Evolutionary conservation across 495 filamentous ascomycete species (phyloP).

Genomic region (Penicillium robsamsonii): DNA sequence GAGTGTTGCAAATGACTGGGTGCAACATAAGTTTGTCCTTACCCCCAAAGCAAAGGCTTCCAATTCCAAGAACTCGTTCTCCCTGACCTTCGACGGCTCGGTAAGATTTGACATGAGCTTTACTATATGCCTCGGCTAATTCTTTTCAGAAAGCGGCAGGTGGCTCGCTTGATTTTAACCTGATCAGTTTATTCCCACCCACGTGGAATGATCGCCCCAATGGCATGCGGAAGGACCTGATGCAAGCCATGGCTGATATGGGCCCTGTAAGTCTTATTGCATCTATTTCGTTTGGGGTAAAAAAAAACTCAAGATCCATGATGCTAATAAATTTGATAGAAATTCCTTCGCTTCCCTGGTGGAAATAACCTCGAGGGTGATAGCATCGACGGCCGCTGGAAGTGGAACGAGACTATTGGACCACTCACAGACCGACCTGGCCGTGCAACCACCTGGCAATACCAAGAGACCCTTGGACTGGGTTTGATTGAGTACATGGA

Average conservation of each 20-base stretch:
- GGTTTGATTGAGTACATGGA: conserved; percentile 62
- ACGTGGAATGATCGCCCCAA: conserved; percentile 59
- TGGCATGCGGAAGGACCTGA: conserved; percentile 59
- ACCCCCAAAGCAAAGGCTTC: conserved; percentile 42
- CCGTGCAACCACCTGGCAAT: conserved; percentile 59
- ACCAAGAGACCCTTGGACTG: conserved; percentile 56
- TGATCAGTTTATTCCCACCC: conserved; percentile 67
- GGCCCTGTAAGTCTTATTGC: conserved; percentile 19
- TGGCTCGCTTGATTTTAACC: conserved; percentile 59
- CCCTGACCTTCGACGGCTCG: conserved; percentile 56
- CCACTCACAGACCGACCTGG: conserved; percentile 61
- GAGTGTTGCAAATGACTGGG: conserved; percentile 28
- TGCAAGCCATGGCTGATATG: conserved; percentile 55
- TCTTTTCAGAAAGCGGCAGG: conserved; percentile 33
- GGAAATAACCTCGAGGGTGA: conserved; percentile 66
- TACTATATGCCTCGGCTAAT: not conserved
- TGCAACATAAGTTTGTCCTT: conserved; percentile 37
- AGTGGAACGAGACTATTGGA: conserved; percentile 68
- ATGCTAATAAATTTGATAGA: conserved; percentile 30
- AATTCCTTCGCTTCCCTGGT: conserved; percentile 63
- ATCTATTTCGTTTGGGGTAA: too few species aligned
- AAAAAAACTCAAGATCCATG: not conserved
- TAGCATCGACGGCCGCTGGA: conserved; percentile 53
- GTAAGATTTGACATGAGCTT: conserved; percentile 12
- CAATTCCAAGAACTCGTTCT: conserved; percentile 63